Conservation (phyloP, 805 yeast species). For the Yarrowia hollandica region DNA sequence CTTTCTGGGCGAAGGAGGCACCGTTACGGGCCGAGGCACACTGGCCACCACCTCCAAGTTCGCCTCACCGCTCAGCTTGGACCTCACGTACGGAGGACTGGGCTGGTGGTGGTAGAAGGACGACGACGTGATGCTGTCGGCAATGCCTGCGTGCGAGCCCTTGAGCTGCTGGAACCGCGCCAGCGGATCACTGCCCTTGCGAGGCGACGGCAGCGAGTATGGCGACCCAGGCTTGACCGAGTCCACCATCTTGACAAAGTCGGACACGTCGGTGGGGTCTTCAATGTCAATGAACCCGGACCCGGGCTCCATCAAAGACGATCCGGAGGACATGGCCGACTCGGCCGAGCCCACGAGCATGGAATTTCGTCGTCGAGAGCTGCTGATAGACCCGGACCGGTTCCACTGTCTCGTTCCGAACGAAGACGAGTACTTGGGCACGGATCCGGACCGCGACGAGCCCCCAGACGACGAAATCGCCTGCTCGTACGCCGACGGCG, state of each 20-base stretch:
- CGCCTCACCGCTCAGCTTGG: constrained; percentile 8
- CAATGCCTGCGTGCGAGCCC: constrained; percentile 40
- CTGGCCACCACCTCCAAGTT: background rate
- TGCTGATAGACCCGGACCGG: constrained; percentile 38
- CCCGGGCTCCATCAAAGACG: constrained; percentile 40
- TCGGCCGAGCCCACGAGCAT: constrained; percentile 39
- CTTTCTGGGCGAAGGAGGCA: constrained; percentile 21
- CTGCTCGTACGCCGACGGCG: constrained; percentile 35
- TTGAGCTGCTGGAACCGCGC: constrained; percentile 42
- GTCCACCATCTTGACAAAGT: constrained; percentile 71
- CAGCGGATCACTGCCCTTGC: constrained; percentile 35
- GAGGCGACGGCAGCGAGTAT: constrained; percentile 27
- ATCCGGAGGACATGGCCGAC: constrained; percentile 34
- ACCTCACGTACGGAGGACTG: constrained; percentile 26
- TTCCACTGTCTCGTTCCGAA: constrained; percentile 43
- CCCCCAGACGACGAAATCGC: constrained; percentile 35
- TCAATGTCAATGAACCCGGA: constrained; percentile 50
- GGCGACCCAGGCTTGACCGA: constrained; percentile 55
- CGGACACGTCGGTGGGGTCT: constrained; percentile 48
- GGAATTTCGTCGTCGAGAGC: constrained; percentile 61
- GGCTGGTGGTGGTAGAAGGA: constrained; percentile 27
- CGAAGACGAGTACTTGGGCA: constrained; percentile 36
- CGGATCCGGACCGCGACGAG: constrained; percentile 38
- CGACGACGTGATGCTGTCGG: constrained; percentile 42
- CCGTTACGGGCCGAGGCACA: background rate